Conservation (phyloP, 495 filamentous ascomycete genomes). For the Xylaria telfairii region DNA sequence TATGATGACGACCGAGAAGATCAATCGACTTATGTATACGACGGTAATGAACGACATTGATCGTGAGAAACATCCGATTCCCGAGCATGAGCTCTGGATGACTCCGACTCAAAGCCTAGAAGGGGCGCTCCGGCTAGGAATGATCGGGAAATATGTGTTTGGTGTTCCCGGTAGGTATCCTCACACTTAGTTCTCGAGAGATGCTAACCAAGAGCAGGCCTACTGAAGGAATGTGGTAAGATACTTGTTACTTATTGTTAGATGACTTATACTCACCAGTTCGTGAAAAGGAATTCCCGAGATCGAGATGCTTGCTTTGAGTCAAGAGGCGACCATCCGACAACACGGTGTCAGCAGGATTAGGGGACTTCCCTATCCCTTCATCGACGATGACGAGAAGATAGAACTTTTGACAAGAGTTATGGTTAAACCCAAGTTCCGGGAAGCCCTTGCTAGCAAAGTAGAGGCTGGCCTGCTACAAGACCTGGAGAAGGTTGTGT, state of each 20-base stretch:
- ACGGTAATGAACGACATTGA: slow-evolving; percentile 23
- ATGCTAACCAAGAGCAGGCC: neutral
- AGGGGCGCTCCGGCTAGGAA: neutral
- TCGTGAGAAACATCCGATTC: neutral
- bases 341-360: neutral
- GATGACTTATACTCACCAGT: neutral
- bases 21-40: slow-evolving; percentile 27
- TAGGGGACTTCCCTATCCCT: slow-evolving; percentile 18
- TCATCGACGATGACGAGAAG: slow-evolving; percentile 18
- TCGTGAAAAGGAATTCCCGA: neutral
- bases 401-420: slow-evolving; percentile 30
- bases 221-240: slow-evolving; percentile 18
- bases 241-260: neutral
- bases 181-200: neutral
- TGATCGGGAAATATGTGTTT: slow-evolving; percentile 5
- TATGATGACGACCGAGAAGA: slow-evolving; percentile 23
- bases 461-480: slow-evolving; percentile 13
- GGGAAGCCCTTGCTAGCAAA: slow-evolving; percentile 12
- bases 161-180: slow-evolving; percentile 1
- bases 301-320: slow-evolving; percentile 7
- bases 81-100: slow-evolving; percentile 9
- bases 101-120: neutral
- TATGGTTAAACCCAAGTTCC: slow-evolving; percentile 24
- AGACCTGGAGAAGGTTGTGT: slow-evolving; percentile 32
- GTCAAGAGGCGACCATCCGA: neutral